Evolutionary conservation across 192 early-diverging fungal species (phyloP).

Genomic region (Backusella tuberculispora): DNA sequence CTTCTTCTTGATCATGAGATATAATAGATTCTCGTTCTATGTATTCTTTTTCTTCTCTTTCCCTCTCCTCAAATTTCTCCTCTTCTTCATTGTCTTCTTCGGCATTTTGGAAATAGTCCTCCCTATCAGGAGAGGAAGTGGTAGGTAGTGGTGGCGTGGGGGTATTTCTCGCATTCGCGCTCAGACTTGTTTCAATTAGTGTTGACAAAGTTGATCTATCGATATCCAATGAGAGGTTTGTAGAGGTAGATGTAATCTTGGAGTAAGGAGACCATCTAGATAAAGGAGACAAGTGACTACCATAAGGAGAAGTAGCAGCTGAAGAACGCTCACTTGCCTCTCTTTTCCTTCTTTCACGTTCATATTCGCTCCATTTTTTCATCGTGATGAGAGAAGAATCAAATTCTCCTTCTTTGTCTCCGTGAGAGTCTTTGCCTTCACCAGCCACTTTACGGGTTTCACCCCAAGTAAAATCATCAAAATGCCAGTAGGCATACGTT

Average conservation of each 20-base stretch:
- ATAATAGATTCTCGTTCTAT: not conserved
- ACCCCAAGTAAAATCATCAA: slow-evolving; percentile 90
- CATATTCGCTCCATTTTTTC: slow-evolving; percentile 77
- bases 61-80: not conserved
- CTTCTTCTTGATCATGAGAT: slow-evolving; percentile 7
- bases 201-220: slow-evolving; percentile 14
- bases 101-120: slow-evolving; percentile 3
- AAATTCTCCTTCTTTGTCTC: slow-evolving; percentile 74
- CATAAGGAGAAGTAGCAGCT: not conserved
- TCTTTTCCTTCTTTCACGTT: slow-evolving; percentile 19
- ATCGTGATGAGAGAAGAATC: slow-evolving; percentile 75
- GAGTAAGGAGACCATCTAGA: slow-evolving; percentile 20
- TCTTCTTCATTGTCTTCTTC: slow-evolving; percentile 15
- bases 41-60: not conserved
- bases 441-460: slow-evolving; percentile 74
- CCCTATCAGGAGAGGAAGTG: not conserved
- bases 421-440: slow-evolving; percentile 58
- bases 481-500: slow-evolving; percentile 84
- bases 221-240: slow-evolving; percentile 14
- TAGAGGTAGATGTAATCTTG: not conserved
- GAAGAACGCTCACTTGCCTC: slow-evolving; percentile 1
- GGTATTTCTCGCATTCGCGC: not conserved
- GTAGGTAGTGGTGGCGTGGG: slow-evolving; percentile 14
- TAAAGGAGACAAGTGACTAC: slow-evolving; percentile 8
- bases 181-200: slow-evolving; percentile 4